Percentiles rank a stretch among this genome's conserved stretches.
These are phyloP conservation scores for Vaccinium macrocarpon DNA, from an alignment of 148 eudicot genomes.

Conservation along the genomic window DNA sequence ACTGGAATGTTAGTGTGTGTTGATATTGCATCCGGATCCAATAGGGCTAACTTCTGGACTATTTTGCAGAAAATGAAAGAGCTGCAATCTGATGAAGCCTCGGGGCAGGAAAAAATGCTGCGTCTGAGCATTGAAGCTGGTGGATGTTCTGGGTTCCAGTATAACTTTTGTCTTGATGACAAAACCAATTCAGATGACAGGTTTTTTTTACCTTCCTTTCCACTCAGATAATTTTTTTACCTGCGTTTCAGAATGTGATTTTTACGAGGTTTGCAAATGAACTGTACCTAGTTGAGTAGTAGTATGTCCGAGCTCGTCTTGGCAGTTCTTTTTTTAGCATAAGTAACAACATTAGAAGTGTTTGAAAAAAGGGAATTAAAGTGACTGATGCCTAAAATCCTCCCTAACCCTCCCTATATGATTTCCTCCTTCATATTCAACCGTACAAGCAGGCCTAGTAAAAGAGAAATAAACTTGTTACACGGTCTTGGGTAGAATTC, in stretches of 20 bases:
- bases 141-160: constrained; percentile 98
- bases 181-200: constrained; percentile 75
- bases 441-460: not conserved
- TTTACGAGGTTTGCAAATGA: not conserved
- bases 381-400: not conserved
- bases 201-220: constrained; percentile 22
- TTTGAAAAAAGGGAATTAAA: not conserved
- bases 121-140: constrained; percentile 97
- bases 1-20: too few relatives aligned
- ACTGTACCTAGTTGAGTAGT: not conserved
- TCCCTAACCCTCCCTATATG: not conserved
- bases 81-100: constrained; percentile 66
- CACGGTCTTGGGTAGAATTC: too few relatives aligned
- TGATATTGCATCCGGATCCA: constrained; percentile 10
- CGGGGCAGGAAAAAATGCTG: constrained; percentile 53
- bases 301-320: not conserved
- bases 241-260: not conserved
- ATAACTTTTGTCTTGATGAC: constrained; percentile 76
- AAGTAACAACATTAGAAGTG: not conserved
- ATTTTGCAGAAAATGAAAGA: constrained; percentile 78
- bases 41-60: constrained; percentile 16
- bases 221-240: not conserved
- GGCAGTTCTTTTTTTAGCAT: not conserved
- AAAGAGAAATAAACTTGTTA: too few relatives aligned
- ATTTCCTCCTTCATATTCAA: not conserved